Evolutionary conservation across 768 basidiomycete genomes (phyloP).

Genomic region (Podaxis sp.): DNA sequence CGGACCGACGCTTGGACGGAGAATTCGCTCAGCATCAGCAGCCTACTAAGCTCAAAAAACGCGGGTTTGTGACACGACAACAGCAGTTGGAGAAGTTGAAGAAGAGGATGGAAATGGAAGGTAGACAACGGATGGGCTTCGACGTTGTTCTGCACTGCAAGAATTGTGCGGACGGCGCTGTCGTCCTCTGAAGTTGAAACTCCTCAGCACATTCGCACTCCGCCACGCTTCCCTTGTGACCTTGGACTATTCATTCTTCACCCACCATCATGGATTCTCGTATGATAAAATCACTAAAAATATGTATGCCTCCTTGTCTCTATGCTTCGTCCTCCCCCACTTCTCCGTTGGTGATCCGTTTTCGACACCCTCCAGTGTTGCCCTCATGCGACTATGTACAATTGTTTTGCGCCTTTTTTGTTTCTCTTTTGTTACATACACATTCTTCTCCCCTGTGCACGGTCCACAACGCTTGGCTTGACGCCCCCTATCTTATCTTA

Average conservation of each 20-base stretch:
- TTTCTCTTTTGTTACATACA: constrained; percentile 8
- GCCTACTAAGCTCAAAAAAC: constrained; percentile 16
- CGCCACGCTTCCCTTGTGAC: constrained; percentile 21
- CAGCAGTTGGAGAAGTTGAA: constrained; percentile 66
- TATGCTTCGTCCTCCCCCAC: background rate
- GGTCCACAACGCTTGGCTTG: constrained; percentile 27
- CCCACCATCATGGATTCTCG: background rate
- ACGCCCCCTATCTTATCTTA: constrained; percentile 25
- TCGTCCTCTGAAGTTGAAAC: constrained; percentile 41
- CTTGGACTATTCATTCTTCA: constrained; percentile 16
- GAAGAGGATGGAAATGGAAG: constrained; percentile 48
- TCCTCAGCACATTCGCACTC: background rate
- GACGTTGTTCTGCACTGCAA: constrained; percentile 33
- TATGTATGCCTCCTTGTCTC: background rate
- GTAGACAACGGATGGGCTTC: constrained; percentile 26
- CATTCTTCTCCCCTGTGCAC: constrained; percentile 10
- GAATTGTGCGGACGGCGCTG: constrained; percentile 35
- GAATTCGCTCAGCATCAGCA: background rate
- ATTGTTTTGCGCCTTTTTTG: constrained; percentile 2
- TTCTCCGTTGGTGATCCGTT: constrained; percentile 18
- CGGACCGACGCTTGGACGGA: constrained; percentile 7
- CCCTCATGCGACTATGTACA: background rate
- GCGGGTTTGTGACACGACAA: constrained; percentile 59
- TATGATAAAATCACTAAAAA: constrained; percentile 12
- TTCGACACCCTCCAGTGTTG: background rate